These are phyloP conservation scores for Lachnellula willkommii DNA, from an alignment of 2,329 filamentous ascomycete species.

Conservation along the genomic window DNA sequence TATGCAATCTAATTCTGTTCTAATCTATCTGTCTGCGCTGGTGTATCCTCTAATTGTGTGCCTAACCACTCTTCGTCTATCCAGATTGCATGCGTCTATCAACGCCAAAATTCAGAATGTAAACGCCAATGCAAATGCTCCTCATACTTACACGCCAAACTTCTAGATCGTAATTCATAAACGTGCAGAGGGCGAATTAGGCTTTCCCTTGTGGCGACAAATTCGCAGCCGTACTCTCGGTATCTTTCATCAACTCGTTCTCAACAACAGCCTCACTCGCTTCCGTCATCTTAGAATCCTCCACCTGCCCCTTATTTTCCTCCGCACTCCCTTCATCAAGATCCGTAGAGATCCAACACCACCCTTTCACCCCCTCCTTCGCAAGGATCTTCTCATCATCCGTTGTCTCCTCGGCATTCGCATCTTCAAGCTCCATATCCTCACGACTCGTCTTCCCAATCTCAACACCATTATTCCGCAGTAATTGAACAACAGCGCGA, in stretches of 20 bases:
- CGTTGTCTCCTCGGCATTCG: constrained; percentile 8
- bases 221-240: constrained; percentile 2
- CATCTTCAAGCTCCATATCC: constrained; percentile 33
- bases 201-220: not conserved
- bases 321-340: constrained; percentile 17
- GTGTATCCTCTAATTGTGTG: too few species aligned
- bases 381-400: constrained; percentile 26
- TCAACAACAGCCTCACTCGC: constrained; percentile 19
- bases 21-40: too few species aligned
- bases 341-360: constrained; percentile 28
- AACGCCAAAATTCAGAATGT: too few species aligned
- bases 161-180: too few species aligned
- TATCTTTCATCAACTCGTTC: constrained; percentile 19
- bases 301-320: constrained; percentile 6
- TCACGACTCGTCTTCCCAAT: constrained; percentile 43
- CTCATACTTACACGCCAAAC: too few species aligned
- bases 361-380: constrained; percentile 22
- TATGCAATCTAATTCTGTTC: too few species aligned
- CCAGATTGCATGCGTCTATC: too few species aligned
- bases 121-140: too few species aligned
- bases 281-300: constrained; percentile 9
- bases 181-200: not conserved
- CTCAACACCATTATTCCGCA: constrained; percentile 45
- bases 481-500: constrained; percentile 51
- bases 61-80: too few species aligned